A percentile compares a stretch with the other conserved stretches of the same genome.
Conservation (phyloP, 257 asterid genomes). For the Solanum tarapatanum region DNA sequence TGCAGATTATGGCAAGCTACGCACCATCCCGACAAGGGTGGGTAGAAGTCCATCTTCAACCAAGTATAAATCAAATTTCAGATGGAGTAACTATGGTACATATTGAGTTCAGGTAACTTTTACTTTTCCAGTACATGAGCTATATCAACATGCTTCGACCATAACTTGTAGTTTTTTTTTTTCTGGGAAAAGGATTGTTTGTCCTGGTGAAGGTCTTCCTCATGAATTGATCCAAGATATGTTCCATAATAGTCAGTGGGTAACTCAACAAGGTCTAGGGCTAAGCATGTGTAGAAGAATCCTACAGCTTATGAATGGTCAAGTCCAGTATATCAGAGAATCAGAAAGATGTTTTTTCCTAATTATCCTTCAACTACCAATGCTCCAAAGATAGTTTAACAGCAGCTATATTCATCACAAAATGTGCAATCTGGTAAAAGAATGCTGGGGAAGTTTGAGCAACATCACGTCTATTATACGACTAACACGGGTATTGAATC, state of each 20-base stretch:
- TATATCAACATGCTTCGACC: background rate
- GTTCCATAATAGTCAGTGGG: constrained; percentile 68
- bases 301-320: constrained; percentile 78
- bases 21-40: constrained; percentile 68
- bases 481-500: no score
- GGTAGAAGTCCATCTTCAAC: constrained; percentile 78
- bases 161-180: no score
- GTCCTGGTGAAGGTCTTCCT: constrained; percentile 91
- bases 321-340: constrained; percentile 78
- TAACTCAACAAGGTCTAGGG: constrained; percentile 63
- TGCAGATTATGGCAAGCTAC: constrained; percentile 57
- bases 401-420: background rate
- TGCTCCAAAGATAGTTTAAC: constrained; percentile 16
- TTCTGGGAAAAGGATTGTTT: constrained; percentile 40
- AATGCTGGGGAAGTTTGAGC: background rate
- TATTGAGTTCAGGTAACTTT: constrained; percentile 53
- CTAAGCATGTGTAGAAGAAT: constrained; percentile 60
- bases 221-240: constrained; percentile 66
- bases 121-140: background rate
- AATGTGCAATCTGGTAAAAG: background rate
- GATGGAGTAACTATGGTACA: constrained; percentile 34
- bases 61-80: constrained; percentile 47
- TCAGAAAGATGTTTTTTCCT: constrained; percentile 61
- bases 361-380: constrained; percentile 50
- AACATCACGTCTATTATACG: background rate